Percentiles rank a stretch among this genome's conserved stretches.
Conservation (phyloP, 2,329 filamentous ascomycete genomes). For the Trichoderma hamatum region DNA sequence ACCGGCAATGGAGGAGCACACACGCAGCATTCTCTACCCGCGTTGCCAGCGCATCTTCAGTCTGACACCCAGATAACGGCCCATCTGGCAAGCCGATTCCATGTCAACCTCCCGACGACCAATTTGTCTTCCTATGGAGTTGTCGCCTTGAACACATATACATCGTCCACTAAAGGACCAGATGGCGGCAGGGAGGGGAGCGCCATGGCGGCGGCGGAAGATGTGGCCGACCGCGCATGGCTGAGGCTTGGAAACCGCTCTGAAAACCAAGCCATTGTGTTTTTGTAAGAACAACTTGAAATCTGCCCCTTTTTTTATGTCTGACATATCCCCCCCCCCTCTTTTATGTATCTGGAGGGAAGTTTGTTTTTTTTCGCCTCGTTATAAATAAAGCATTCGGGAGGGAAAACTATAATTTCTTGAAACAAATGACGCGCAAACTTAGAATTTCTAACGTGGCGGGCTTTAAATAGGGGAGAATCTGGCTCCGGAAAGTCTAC, state of each 20-base stretch:
- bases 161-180: constrained; percentile 80
- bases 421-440: neutral
- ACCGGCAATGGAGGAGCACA: constrained; percentile 62
- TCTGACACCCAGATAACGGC: constrained; percentile 78
- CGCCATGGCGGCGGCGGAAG: constrained; percentile 89
- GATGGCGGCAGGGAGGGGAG: constrained; percentile 92
- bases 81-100: constrained; percentile 85
- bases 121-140: constrained; percentile 88
- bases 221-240: constrained; percentile 85
- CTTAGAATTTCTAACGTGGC: constrained; percentile 22
- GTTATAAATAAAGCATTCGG: neutral
- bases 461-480: constrained; percentile 81
- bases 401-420: neutral
- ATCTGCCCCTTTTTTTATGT: neutral
- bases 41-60: constrained; percentile 81
- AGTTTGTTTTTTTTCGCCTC: neutral
- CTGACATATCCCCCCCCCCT: neutral
- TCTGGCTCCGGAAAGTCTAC: constrained; percentile 97
- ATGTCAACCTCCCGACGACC: constrained; percentile 86
- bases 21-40: constrained; percentile 83
- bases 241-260: constrained; percentile 82
- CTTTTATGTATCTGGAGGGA: neutral
- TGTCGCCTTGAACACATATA: constrained; percentile 93
- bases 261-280: constrained; percentile 91
- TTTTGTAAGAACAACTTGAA: constrained; percentile 68